Evolutionary conservation across 495 filamentous ascomycete genomes (phyloP).

Genomic region (Talaromyces ruber): DNA sequence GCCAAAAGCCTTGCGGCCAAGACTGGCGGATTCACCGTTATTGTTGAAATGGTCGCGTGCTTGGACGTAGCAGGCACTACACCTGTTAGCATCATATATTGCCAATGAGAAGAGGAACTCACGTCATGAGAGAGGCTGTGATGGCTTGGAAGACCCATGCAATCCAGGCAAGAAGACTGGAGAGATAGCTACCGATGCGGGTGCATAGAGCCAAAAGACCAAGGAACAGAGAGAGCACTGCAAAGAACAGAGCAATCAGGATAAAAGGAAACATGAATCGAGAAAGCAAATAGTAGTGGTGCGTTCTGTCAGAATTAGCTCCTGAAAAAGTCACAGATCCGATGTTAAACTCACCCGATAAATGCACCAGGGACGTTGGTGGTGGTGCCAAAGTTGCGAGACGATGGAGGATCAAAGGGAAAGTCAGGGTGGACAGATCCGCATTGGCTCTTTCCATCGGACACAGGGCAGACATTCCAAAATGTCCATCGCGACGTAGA

Average conservation of each 20-base stretch:
- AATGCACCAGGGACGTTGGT: slow-evolving; percentile 46
- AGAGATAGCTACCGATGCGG: slow-evolving; percentile 50
- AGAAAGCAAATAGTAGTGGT: slow-evolving; percentile 54
- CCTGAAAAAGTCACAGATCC: not conserved
- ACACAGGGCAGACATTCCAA: slow-evolving; percentile 61
- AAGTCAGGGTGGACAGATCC: slow-evolving; percentile 45
- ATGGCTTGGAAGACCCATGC: slow-evolving; percentile 56
- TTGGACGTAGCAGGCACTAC: slow-evolving; percentile 65
- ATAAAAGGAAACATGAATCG: slow-evolving; percentile 69
- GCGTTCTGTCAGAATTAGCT: slow-evolving; percentile 26
- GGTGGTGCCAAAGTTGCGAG: slow-evolving; percentile 50
- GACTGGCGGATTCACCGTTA: slow-evolving; percentile 44
- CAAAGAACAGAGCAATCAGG: slow-evolving; percentile 61
- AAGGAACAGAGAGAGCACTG: slow-evolving; percentile 47
- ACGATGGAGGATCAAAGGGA: slow-evolving; percentile 53
- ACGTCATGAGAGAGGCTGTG: slow-evolving; percentile 63
- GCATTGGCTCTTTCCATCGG: slow-evolving; percentile 49
- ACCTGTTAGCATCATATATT: not conserved
- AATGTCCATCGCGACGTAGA: slow-evolving; percentile 74
- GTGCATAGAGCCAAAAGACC: slow-evolving; percentile 55
- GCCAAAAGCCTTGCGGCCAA: slow-evolving; percentile 69
- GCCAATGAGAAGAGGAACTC: slow-evolving; percentile 19
- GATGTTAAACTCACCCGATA: slow-evolving; percentile 35
- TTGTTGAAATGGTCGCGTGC: slow-evolving; percentile 61
- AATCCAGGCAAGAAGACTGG: slow-evolving; percentile 44